Evolutionary conservation across 805 yeast genomes (phyloP).

Genomic region (Monosporozyma servazzii): DNA sequence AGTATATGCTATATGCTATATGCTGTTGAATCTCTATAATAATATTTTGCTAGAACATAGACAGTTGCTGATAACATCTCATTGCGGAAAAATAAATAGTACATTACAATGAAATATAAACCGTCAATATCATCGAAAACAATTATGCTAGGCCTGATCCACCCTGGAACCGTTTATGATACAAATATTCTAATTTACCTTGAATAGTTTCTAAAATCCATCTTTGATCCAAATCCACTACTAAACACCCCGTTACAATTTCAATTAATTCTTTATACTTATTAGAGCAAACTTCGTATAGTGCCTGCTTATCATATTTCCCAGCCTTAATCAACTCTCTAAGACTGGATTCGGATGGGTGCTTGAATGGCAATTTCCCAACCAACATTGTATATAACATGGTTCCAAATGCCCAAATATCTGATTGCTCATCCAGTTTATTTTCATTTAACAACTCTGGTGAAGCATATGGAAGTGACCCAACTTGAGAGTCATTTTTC

Average conservation of each 20-base stretch:
- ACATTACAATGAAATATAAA: neutral
- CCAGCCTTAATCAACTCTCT: slow-evolving; percentile 65
- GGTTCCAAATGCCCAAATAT: slow-evolving; percentile 89
- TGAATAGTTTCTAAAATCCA: slow-evolving; percentile 38
- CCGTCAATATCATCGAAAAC: neutral
- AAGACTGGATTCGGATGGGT: slow-evolving; percentile 72
- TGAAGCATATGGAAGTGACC: slow-evolving; percentile 86
- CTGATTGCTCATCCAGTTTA: slow-evolving; percentile 51
- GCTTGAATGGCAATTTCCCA: slow-evolving; percentile 75
- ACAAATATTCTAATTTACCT: slow-evolving; percentile 5
- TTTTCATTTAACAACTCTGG: slow-evolving; percentile 56
- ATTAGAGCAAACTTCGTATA: slow-evolving; percentile 35
- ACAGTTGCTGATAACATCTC: too few relatives aligned
- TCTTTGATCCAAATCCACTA: slow-evolving; percentile 41
- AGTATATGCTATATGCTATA: neutral
- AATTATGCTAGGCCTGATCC: neutral
- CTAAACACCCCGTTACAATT: slow-evolving; percentile 38
- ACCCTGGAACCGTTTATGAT: neutral
- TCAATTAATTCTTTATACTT: neutral
- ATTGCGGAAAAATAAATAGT: too few relatives aligned
- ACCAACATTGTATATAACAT: slow-evolving; percentile 61
- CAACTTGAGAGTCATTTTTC: slow-evolving; percentile 44
- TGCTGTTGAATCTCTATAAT: too few relatives aligned
- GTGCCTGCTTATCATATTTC: slow-evolving; percentile 41
- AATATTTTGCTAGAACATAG: too few relatives aligned